Conservation (phyloP, 164 flowering plant genomes). For the Kalanchoe fedtschenkoi region DNA sequence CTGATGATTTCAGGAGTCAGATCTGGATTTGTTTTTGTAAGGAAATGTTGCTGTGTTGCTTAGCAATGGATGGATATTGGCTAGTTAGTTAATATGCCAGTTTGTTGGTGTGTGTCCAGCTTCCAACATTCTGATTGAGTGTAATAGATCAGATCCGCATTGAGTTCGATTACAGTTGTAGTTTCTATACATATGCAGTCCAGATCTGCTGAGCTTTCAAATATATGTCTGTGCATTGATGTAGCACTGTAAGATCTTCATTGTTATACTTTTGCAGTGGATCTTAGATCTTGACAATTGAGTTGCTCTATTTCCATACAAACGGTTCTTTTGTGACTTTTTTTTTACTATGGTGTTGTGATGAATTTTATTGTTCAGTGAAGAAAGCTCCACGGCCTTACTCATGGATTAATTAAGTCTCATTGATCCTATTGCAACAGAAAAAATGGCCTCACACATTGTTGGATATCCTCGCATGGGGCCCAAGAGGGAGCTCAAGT, state of each 20-base stretch:
- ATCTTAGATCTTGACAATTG: neutral
- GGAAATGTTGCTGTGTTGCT: neutral
- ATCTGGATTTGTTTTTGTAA: neutral
- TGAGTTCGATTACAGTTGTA: too few species aligned
- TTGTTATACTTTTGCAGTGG: neutral
- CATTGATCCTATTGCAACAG: conserved; percentile 21
- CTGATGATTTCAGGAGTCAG: neutral
- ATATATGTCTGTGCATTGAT: neutral
- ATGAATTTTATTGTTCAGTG: neutral
- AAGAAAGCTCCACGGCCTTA: neutral
- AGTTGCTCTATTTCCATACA: neutral
- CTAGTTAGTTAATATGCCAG: too few species aligned
- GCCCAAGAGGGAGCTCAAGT: conserved; percentile 86
- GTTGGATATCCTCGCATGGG: conserved; percentile 91
- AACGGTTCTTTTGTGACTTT: neutral
- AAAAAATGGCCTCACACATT: conserved; percentile 79
- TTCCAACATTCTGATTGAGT: too few species aligned
- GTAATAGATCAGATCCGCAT: neutral
- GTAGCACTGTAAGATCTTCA: too few species aligned
- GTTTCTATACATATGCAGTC: neutral
- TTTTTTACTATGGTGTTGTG: neutral
- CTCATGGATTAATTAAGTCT: neutral
- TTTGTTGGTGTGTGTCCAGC: too few species aligned
- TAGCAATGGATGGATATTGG: neutral
- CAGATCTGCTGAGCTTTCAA: neutral